Base-by-base conservation (phyloP, 2,329 filamentous ascomycete genomes). In the Cercospora sesami region DNA sequence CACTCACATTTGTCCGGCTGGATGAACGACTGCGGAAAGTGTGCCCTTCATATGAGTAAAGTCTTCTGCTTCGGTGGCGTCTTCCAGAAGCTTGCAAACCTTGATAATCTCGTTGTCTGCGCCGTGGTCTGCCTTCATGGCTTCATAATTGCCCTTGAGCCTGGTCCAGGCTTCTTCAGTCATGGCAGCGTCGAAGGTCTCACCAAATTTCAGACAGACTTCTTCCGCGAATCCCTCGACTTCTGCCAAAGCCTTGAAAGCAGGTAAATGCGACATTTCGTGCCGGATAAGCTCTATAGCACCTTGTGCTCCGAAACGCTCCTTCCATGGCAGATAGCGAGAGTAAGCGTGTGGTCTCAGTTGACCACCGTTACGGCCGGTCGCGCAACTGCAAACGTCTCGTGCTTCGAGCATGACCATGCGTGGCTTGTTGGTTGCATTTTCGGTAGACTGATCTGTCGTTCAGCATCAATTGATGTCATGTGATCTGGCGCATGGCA, bases 111-210 rank as follows among this genome's bases (percentile, higher is more conserved):
- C 74, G 31, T 75, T 70, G 30, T 76, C 72, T 14, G 70, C 70
- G 26, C 76, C 76, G 42, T 75, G 72, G 18, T 78, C 76, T 4
- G 61, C 71, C 28, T 70, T 69, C 69, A 78, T 76, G 3, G 68
- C 69, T 2, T 76, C 75, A 30, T 73, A 75, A 21, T 75, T 74
- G 39, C 69, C 71, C 42, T 73, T 75, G 1, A 78, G 69, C 9
- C 75, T 65, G 3, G 45, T 55, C 77, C 74, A 78, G 18, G 75
- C 75, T 60, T 76, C 74, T 4, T 75, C 72, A 1, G 77, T 75
- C 76, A 78, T 78, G 1, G 75, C 76, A 14, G 75, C 77, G 65
- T 78, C 77, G 58, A 78, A 78, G 2, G 77, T 78, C 68, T 77
- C 73, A 21, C 75, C 75, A 7, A 77, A 73, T 18, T 73, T 72